Evolutionary conservation across 352 stramenopile genomes (phyloP), one percentile per base, ranked within the genome.

Genomic region (Phytophthora niederhauseri): DNA sequence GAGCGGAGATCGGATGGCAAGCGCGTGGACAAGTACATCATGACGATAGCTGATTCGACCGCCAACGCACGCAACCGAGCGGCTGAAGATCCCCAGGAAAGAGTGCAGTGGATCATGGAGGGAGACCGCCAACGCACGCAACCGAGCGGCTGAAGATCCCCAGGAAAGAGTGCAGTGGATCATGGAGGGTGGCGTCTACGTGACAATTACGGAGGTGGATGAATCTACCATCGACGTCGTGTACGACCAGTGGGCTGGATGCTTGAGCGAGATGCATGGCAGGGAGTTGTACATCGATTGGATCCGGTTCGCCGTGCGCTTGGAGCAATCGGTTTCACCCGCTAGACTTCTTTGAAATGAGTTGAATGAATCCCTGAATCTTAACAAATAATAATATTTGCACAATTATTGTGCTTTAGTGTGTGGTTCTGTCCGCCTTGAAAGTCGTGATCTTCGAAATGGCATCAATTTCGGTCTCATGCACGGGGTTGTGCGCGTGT

Each of bases 201-300:
- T 67, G 46, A 64, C 58, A 17, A 34, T 78, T 49, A 41, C 64
- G 6, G 58, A 70, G 41, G 59, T 76, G 17, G 64, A 76, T n/a
- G 38, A 59, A 28, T 57, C 51, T 2, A 53, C 45, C 8, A 54
- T 70, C 19, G 63, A 75, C 9, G 49, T 75, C 9, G 46, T 68
- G 30, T 75, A 71, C 59, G 54, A 78, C 28, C 72, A 78, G 19
- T 74, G 55, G 34, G 51, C 68, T 24, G 60, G 20, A 30, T 78
- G 70, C 26, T 24, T 78, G 11, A 87, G 41, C 50, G 65, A 77
- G 38, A 68, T 70, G 51, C 72, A 81, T 34, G 74, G 75, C 20
- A 70, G 69, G 28, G 77, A 78, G 28, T 36, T 85, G 34, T 76
- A 81, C 69, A 63, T 87, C 43, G 77, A 85, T 36, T 82, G 69